Percentiles rank a stretch among this genome's conserved stretches.
Conservation (phyloP, 2,329 filamentous ascomycete genomes). For the Fusarium nelsonii region DNA sequence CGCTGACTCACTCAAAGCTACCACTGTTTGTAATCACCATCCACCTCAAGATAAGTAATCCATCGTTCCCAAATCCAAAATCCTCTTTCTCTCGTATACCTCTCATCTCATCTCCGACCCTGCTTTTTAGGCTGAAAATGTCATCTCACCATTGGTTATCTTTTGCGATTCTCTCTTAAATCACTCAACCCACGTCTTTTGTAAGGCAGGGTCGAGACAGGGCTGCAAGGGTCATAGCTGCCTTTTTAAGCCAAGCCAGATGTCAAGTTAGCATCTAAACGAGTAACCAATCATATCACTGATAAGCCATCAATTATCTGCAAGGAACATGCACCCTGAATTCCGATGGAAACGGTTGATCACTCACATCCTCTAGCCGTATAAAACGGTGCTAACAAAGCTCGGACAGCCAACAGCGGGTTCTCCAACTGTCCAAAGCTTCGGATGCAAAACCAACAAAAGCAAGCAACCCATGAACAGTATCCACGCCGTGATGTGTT, state of each 20-base stretch:
- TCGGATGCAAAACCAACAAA: conserved; percentile 5
- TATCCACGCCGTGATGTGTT: background rate
- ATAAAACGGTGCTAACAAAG: conserved; percentile 6
- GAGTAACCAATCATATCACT: conserved; percentile 12
- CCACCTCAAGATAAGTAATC: background rate
- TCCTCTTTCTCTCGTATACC: background rate
- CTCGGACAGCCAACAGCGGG: background rate
- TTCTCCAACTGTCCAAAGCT: conserved; percentile 2
- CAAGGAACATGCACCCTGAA: conserved; percentile 26
- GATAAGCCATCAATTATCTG: conserved; percentile 19
- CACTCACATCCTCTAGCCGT: background rate
- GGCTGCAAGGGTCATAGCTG: conserved; percentile 21
- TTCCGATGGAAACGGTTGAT: conserved; percentile 16
- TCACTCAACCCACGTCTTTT: conserved; percentile 17
- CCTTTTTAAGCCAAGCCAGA: conserved; percentile 18
- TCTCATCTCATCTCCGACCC: conserved; percentile 23
- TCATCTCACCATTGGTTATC: background rate
- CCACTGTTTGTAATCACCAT: background rate
- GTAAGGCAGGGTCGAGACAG: background rate
- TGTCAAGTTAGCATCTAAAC: conserved; percentile 5
- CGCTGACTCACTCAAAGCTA: background rate
- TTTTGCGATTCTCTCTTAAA: background rate
- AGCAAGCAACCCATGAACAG: conserved; percentile 1
- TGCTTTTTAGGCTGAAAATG: conserved; percentile 9
- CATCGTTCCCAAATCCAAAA: background rate